Evolutionary conservation across 1,284 basidiomycete genomes (phyloP), one percentile per base, ranked within the genome.

Genomic region (Melanopsichium pennsylvanicum): DNA sequence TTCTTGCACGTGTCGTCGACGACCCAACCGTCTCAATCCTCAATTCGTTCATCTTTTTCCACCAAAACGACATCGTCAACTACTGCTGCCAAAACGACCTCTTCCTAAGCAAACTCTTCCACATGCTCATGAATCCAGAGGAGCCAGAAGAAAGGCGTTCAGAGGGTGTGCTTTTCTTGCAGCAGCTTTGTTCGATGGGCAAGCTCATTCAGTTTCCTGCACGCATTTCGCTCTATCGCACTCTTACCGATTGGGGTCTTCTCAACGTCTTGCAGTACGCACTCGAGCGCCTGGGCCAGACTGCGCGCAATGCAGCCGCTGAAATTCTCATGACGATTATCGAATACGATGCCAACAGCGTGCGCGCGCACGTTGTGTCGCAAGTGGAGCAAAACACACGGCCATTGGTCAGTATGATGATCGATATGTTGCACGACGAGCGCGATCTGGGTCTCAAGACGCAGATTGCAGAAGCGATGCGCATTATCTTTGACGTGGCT

Each of bases 21-120:
- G 95, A 99, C 81, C 90, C 92, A 1, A 97, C 93, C 0, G 96
- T 97, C 84, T 93, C 93, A 74, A 92, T 97, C 74, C 87, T 98
- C 75, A 97, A 93, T 83, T 93, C 92, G 15, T 92, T 92, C 82
- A 92, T 98, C 81, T 95, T 97, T 81, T 98, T 95, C 86, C 96
- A 97, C 83, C 95, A 99, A 82, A 93, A 95, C 76, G 95, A 98
- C 82, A 97, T 98, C 78, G 92, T 97, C 79, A 88, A 86, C 48
- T 89, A 95, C 80, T 87, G 97, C 40, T 90, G 93, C 77, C 86
- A 85, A 52, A 91, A 94, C 78, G 86, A 87, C 5, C 79, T 82
- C 5, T 90, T 97, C 80, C 84, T 97, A 23, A 84, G 85, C 29
- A 88, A 92, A 50, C 85, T 97, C 22, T 90, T 94, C 41, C 84